These are phyloP conservation scores for Claviceps humidiphila DNA, from an alignment of 2,329 filamentous ascomycete species.

Conservation along the genomic window DNA sequence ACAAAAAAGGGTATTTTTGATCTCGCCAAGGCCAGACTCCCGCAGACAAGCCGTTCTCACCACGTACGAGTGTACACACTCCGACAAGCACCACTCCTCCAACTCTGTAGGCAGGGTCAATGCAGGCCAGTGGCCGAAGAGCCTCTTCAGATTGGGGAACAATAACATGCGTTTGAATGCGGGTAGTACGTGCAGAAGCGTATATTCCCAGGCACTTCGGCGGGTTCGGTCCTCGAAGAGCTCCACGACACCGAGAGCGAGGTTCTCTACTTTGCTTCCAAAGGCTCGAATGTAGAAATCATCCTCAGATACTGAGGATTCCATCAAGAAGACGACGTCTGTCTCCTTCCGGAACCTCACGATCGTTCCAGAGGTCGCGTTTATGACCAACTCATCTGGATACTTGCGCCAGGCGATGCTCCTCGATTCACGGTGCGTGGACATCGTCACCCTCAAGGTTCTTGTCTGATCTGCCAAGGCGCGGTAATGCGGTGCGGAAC, in stretches of 20 bases:
- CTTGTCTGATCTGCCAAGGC: slow-evolving; percentile 17
- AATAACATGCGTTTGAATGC: not conserved
- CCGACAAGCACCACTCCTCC: too few relatives aligned
- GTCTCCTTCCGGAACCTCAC: slow-evolving; percentile 18
- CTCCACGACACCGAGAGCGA: slow-evolving; percentile 12
- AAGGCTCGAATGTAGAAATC: slow-evolving; percentile 14
- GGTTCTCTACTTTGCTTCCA: slow-evolving; percentile 16
- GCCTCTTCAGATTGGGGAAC: too few relatives aligned
- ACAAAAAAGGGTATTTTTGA: too few relatives aligned
- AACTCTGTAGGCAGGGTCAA: too few relatives aligned
- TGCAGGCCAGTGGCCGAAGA: too few relatives aligned
- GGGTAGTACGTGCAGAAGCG: slow-evolving; percentile 1
- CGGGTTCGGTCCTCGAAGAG: not conserved
- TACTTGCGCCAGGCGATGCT: slow-evolving; percentile 16
- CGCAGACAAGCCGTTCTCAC: too few relatives aligned
- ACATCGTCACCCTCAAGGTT: slow-evolving; percentile 17
- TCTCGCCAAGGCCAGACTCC: too few relatives aligned
- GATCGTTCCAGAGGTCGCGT: slow-evolving; percentile 10
- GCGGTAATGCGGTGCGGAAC: slow-evolving; percentile 10
- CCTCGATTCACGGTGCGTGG: slow-evolving; percentile 23
- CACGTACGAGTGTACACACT: too few relatives aligned
- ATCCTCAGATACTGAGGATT: not conserved
- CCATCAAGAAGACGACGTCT: slow-evolving; percentile 19
- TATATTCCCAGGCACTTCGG: not conserved
- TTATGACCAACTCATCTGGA: slow-evolving; percentile 20